phyloP scores from a whole-genome alignment of 2,329 filamentous ascomycete genomes.

The Cercospora canescens region DNA sequence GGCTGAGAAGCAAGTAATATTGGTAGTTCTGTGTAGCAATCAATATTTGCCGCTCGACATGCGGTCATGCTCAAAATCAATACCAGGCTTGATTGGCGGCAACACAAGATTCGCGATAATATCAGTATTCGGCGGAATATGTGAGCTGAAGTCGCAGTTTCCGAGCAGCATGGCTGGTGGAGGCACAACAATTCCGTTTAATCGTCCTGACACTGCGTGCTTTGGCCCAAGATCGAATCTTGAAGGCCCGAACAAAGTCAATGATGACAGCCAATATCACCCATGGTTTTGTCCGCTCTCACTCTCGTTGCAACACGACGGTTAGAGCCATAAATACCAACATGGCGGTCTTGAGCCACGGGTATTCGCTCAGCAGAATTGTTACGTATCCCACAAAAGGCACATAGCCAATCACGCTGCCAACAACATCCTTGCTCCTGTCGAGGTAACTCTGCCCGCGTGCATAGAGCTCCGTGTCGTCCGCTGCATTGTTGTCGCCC shows the following conservation, averaged over 20 bases:
- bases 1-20: neutral
- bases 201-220: neutral
- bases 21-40: neutral
- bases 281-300: too few species aligned
- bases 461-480: conserved; percentile 91
- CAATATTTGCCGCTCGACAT: neutral
- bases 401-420: conserved; percentile 87
- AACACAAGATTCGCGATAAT: neutral
- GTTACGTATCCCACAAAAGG: conserved; percentile 97
- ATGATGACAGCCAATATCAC: neutral
- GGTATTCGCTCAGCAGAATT: conserved; percentile 91
- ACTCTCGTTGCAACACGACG: conserved; percentile 91
- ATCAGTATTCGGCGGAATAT: neutral
- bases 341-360: conserved; percentile 95
- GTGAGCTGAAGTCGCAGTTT: neutral
- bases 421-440: conserved; percentile 80
- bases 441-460: conserved; percentile 82
- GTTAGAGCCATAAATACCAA: conserved; percentile 91
- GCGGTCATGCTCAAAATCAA: neutral
- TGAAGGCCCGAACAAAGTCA: neutral
- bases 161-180: neutral
- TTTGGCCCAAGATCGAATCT: neutral
- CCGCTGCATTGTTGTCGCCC: conserved; percentile 92
- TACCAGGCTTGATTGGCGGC: neutral
- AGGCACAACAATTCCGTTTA: neutral